Conservation (phyloP, 441 rosid species). For the Sinapis alba region DNA sequence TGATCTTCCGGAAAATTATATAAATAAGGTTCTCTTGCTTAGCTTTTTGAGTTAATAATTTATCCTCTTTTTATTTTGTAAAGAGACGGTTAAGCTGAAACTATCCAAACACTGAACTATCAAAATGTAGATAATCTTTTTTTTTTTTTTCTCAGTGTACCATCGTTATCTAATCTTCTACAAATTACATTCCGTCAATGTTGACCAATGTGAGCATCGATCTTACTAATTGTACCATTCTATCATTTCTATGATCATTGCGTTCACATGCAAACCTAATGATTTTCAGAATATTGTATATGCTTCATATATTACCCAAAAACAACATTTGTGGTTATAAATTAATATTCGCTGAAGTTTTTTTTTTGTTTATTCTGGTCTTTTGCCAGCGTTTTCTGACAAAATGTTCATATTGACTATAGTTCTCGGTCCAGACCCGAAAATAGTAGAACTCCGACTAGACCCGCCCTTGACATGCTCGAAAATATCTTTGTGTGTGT, state of each 20-base stretch:
- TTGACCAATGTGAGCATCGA: constrained; percentile 28
- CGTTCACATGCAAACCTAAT: constrained; percentile 13
- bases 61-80: neutral
- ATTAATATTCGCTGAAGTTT: neutral
- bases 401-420: too few species aligned
- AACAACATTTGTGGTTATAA: neutral
- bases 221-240: neutral
- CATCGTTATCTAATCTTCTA: neutral
- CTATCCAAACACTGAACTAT: constrained; percentile 3
- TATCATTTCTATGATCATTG: neutral
- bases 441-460: too few species aligned
- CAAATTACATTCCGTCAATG: neutral
- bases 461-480: too few species aligned
- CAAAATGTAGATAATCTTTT: neutral
- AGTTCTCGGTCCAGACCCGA: too few species aligned
- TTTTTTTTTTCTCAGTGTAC: neutral
- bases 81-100: neutral
- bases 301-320: neutral
- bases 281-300: neutral
- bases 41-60: neutral
- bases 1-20: neutral
- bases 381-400: too few species aligned
- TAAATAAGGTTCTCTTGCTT: too few species aligned
- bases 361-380: neutral
- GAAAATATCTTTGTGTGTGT: too few species aligned